Percentiles rank a stretch among this genome's conserved stretches.
Evolutionary conservation across 169 alveolate genomes (phyloP).

Genomic region (Eimeria tenella): DNA sequence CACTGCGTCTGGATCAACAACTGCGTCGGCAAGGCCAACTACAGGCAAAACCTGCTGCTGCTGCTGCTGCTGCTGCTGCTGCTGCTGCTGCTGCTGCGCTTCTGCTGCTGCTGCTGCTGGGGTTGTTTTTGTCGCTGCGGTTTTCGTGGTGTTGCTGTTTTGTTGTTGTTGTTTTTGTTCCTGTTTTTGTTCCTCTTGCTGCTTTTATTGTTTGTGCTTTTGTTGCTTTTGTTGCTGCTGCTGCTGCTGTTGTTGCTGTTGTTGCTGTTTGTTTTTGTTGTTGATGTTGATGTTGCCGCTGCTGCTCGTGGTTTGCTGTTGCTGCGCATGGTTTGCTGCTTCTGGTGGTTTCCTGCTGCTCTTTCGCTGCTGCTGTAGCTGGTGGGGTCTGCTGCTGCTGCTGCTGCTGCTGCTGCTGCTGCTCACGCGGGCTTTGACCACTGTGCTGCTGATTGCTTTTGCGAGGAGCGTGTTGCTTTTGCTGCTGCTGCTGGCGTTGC

Average conservation of each 20-base stretch:
- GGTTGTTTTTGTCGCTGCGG: too few relatives aligned
- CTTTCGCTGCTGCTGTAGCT: too few relatives aligned
- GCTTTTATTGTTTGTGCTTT: too few relatives aligned
- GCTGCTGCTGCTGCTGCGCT: constrained; percentile 8
- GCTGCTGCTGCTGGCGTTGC: neutral
- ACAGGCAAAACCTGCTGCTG: constrained; percentile 74
- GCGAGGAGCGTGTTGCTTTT: neutral
- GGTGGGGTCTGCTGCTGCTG: neutral
- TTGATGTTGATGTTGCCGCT: too few relatives aligned
- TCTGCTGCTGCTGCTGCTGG: too few relatives aligned
- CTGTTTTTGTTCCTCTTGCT: neutral
- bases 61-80: neutral
- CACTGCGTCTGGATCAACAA: constrained; percentile 94
- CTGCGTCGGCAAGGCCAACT: constrained; percentile 90
- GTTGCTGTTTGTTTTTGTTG: neutral
- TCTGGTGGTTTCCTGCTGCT: too few relatives aligned
- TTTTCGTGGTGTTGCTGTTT: too few relatives aligned
- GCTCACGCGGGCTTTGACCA: neutral
- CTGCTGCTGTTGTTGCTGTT: constrained; percentile 5
- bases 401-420: constrained; percentile 29
- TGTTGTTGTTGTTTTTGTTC: neutral
- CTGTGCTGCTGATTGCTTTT: neutral
- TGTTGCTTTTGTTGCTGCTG: constrained; percentile 46
- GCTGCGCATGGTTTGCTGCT: too few relatives aligned
- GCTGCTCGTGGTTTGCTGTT: too few relatives aligned